Base-by-base conservation (phyloP, 2,329 filamentous ascomycete genomes). In the Penicillium sp. region DNA sequence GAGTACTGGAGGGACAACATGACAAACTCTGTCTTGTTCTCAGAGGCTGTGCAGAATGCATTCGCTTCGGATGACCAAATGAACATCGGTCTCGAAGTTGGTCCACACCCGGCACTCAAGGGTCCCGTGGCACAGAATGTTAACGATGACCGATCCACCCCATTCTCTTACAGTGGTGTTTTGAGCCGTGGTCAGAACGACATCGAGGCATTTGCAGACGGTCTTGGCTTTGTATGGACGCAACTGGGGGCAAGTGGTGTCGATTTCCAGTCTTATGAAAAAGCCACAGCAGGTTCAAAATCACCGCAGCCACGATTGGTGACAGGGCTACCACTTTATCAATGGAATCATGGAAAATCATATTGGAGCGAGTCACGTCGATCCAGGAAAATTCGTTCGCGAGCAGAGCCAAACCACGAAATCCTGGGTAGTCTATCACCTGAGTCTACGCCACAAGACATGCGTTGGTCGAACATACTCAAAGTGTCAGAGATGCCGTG, bases 1-100 rank as follows among this genome's bases (percentile, higher is more conserved):
- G 2, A 21, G 2, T 74, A 76, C 54, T 75, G 72, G 70, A 62
- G 65, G 1, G 60, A 65, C 21, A 75, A 75, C 57, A 61, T 76
- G 63, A 50, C 64, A 0, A 58, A 63, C 1, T 59, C 71, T 3
- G 71, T 75, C 11, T 60, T 67, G 1, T 76, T 74, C 57, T 61
- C 62, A 9, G 50, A 64, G n/a, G 66, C 65, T 26, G 30, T 72
- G 20, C 14, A 45, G 11, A 53, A 52, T 26, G 59, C 61, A n/a
- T 14, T 43, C 4, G 8, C 16, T 5, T 3, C 20, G 3, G 16
- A 59, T 49, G 30, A 57, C 58, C 9, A 51, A 48, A 1, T 62
- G 47, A 30, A 35, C 21, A 43, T 61, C 16, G 62, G 23, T 23
- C 35, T 63, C 21, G 69, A 72, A 43, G 59, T 71, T 8, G 71